These are phyloP conservation scores for Actinomortierella wolfii DNA, from an alignment of 371 early-diverging fungal genomes.

Conservation along the genomic window DNA sequence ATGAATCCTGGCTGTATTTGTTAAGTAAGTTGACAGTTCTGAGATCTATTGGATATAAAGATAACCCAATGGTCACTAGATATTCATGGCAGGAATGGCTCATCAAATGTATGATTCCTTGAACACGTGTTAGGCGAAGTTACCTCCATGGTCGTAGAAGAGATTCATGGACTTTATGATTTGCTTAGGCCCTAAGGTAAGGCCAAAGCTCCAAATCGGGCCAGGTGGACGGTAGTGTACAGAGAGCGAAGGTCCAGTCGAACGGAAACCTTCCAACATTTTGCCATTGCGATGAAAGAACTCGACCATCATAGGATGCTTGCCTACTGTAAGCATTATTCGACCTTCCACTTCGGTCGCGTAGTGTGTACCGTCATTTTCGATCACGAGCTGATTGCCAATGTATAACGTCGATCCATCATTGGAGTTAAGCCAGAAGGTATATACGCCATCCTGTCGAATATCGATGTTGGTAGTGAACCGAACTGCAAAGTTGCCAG, in stretches of 20 bases:
- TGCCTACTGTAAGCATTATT: conserved; percentile 38
- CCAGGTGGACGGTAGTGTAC: conserved; percentile 37
- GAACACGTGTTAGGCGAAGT: no score
- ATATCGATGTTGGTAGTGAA: conserved; percentile 49
- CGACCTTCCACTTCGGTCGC: conserved; percentile 44
- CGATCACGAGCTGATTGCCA: conserved; percentile 45
- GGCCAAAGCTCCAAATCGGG: conserved; percentile 37
- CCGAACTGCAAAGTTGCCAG: conserved; percentile 53
- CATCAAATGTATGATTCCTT: no score
- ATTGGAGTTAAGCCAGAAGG: conserved; percentile 49
- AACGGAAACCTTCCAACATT: conserved; percentile 51
- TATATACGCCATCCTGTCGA: conserved; percentile 49
- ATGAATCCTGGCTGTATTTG: conserved; percentile 21
- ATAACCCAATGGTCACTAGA: no score
- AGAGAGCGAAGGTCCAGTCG: conserved; percentile 30
- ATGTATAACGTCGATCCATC: conserved; percentile 51
- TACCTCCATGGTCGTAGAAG: conserved; percentile 41
- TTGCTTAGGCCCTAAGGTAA: conserved; percentile 29
- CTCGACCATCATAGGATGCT: conserved; percentile 46
- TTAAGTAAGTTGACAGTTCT: conserved; percentile 18
- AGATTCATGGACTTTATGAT: conserved; percentile 33
- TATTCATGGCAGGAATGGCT: no score
- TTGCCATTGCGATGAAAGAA: conserved; percentile 53
- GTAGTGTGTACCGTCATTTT: conserved; percentile 53
- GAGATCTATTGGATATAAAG: conserved; percentile 11